Base-by-base conservation (phyloP, 176 grass and related monocot genomes). In the Aegilops longissima region DNA sequence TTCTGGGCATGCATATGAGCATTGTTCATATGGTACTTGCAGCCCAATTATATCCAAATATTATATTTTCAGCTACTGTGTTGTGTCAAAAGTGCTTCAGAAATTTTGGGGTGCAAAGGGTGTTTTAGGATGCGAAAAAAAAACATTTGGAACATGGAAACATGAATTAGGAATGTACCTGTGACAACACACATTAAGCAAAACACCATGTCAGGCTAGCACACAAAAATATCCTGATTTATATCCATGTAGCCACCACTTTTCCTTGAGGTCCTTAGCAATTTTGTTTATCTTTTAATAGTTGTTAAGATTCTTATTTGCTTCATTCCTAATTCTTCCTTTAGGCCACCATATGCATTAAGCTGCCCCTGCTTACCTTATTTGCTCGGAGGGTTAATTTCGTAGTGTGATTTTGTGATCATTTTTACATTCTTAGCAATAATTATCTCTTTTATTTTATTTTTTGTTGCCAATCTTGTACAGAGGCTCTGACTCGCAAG, bases 401-500 rank as follows among this genome's bases (percentile, higher is more conserved):
- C 11, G 70, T 86, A 16, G 25, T 66, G 17, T 85, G 27, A 47
- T 49, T 35, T 81, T 75, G 25, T 76, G 44, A 8, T 58, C 54
- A 58, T 58, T 58, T 58, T 58, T 21, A 58, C 54, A 6, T 21
- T 58, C 54, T 58, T 21, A 3, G 54, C 8, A 8, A 58, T 58
- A 58, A 21, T 58, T 21, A 8, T 58, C 54, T 58, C 0, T 58
- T 58, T 21, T 58, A 6, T 8, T n/a, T 63, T 21, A 3, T n/a
- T 77, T 63, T 3, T 51, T 42, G n/a, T 77, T 36, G n/a, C 21
- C 18, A 76, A 84, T 59, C 3, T 20, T 81, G 9, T 62, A 3
- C 82, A 95, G 90, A 84, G 64, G n/a, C 0, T 66, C 12, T 88
- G 3, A 39, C 34, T 69, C 2, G 5, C 12, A 95, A 88, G 56